Percentiles rank a stretch among this genome's conserved stretches.
Evolutionary conservation across 768 basidiomycete species (phyloP).

Genomic region (Gyrodon lividus): DNA sequence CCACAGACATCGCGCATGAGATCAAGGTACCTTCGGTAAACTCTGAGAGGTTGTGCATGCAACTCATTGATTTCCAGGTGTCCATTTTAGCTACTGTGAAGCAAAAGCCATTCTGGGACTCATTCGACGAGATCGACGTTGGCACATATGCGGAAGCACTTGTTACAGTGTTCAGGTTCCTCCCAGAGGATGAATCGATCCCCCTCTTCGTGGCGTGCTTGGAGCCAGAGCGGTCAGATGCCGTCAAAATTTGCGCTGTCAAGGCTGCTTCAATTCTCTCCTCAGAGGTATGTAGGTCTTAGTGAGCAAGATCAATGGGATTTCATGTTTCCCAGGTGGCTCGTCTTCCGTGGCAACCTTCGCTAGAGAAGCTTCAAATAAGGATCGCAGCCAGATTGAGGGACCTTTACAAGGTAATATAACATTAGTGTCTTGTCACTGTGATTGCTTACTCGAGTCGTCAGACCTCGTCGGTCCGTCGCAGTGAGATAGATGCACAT

Average conservation of each 20-base stretch:
- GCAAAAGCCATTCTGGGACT: constrained; percentile 72
- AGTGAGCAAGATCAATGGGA: not conserved
- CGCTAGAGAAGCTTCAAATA: constrained; percentile 47
- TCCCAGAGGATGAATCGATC: constrained; percentile 60
- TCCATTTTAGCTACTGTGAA: constrained; percentile 28
- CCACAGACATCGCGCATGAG: constrained; percentile 74
- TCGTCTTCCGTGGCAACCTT: constrained; percentile 55
- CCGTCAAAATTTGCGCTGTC: constrained; percentile 75
- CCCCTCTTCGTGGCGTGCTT: constrained; percentile 63
- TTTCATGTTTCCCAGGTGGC: constrained; percentile 39
- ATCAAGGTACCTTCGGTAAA: constrained; percentile 53
- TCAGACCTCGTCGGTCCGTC: constrained; percentile 51
- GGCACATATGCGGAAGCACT: constrained; percentile 73
- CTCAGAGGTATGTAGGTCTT: constrained; percentile 52
- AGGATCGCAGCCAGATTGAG: constrained; percentile 49
- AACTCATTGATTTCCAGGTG: constrained; percentile 15
- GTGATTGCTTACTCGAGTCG: constrained; percentile 10
- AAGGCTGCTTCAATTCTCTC: constrained; percentile 69
- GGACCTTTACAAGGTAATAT: constrained; percentile 54
- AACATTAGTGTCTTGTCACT: constrained; percentile 4
- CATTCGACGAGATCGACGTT: constrained; percentile 69
- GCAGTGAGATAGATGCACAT: constrained; percentile 59
- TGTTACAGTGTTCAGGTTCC: constrained; percentile 67
- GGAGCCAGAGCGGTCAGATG: constrained; percentile 76
- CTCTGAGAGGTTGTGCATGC: constrained; percentile 18